A percentile compares a stretch with the other conserved stretches of the same genome.
phyloP scores from a whole-genome alignment of 257 asterid species.

The Solanum piurae region DNA sequence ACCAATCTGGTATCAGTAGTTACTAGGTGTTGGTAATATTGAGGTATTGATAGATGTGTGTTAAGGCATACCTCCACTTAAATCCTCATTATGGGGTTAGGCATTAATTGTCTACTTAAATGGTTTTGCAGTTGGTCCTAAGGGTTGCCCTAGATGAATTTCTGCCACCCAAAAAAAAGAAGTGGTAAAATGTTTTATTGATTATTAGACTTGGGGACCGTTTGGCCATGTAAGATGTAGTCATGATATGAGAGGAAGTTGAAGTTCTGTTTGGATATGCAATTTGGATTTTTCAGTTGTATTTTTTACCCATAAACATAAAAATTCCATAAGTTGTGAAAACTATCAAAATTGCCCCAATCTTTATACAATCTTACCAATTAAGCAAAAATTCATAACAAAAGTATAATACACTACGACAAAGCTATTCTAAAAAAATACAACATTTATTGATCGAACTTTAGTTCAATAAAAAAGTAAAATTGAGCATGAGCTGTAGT shows the following conservation, averaged over 20 bases:
- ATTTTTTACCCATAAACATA: not conserved
- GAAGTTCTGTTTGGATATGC: not conserved
- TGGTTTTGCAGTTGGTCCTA: not conserved
- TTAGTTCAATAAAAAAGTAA: not conserved
- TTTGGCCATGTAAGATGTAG: not conserved
- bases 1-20: not conserved
- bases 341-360: not conserved
- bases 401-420: not conserved
- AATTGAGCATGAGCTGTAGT: not conserved
- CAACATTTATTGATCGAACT: not conserved
- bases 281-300: not conserved
- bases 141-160: not conserved
- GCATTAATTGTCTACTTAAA: not conserved
- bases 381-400: not conserved
- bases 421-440: not conserved
- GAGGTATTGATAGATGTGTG: not conserved
- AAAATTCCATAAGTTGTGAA: not conserved
- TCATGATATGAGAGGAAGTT: not conserved
- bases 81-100: not conserved
- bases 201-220: not conserved
- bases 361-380: not conserved
- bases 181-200: not conserved
- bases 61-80: not conserved
- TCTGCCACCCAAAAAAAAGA: not conserved
- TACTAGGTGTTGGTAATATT: not conserved